Evolutionary conservation across 2,329 filamentous ascomycete species (phyloP).

Genomic region (Trichoderma oligosporum): DNA sequence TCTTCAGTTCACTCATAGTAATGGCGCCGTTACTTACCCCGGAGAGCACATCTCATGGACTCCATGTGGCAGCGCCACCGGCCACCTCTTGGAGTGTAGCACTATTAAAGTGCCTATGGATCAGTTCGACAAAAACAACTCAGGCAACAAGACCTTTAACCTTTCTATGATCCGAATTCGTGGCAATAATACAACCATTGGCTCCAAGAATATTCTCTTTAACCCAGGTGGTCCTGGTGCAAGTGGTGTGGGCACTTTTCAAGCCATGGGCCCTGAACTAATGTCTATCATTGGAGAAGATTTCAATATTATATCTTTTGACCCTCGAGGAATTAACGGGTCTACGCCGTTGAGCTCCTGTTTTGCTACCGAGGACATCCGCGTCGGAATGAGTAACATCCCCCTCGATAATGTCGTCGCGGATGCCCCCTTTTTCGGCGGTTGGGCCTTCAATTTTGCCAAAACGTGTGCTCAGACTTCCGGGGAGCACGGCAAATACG

Average conservation of each 20-base stretch:
- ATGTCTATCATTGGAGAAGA: constrained; percentile 38
- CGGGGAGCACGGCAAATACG: constrained; percentile 42
- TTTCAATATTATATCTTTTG: constrained; percentile 46
- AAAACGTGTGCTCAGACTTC: constrained; percentile 42
- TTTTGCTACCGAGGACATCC: constrained; percentile 36
- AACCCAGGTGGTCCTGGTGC: constrained; percentile 49
- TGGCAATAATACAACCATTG: constrained; percentile 36
- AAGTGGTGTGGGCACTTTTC: constrained; percentile 39
- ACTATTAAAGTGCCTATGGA: constrained; percentile 45
- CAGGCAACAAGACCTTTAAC: constrained; percentile 38
- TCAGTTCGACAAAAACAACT: constrained; percentile 38
- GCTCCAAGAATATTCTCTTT: constrained; percentile 38
- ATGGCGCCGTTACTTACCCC: constrained; percentile 24
- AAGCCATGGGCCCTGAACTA: constrained; percentile 35
- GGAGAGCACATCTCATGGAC: constrained; percentile 40
- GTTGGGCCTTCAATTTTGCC: constrained; percentile 41
- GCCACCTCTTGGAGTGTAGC: constrained; percentile 40
- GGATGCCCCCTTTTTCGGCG: constrained; percentile 39
- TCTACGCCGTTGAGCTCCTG: constrained; percentile 35
- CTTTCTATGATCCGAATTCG: constrained; percentile 45
- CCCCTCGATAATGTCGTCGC: constrained; percentile 25
- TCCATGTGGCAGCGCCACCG: constrained; percentile 37
- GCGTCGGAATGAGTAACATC: constrained; percentile 21
- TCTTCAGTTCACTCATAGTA: not conserved
- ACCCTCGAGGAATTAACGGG: constrained; percentile 43